A percentile compares a stretch with the other conserved stretches of the same genome.
These are phyloP conservation scores for Bipolaris cookei DNA, from an alignment of 2,329 filamentous ascomycete genomes.

Conservation along the genomic window DNA sequence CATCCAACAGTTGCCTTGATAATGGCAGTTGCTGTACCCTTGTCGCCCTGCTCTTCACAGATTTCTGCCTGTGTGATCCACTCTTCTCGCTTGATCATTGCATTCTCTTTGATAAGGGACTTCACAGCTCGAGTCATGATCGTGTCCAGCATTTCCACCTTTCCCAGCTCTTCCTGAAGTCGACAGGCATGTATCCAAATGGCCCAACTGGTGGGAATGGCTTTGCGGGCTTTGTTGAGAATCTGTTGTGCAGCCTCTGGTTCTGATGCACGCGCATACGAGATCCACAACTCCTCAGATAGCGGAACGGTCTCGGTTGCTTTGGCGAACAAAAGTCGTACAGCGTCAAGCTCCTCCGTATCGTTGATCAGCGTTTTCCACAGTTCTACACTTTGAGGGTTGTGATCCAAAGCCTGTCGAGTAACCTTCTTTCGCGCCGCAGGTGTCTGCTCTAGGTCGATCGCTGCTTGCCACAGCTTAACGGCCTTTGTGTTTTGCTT, in stretches of 20 bases:
- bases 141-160: constrained; percentile 74
- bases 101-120: constrained; percentile 84
- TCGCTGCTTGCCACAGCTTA: constrained; percentile 91
- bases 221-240: constrained; percentile 92
- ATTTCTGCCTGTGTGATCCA: constrained; percentile 96
- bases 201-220: constrained; percentile 89
- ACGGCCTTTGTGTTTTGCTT: constrained; percentile 90
- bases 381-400: constrained; percentile 92
- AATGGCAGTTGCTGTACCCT: constrained; percentile 86
- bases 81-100: constrained; percentile 96
- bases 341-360: constrained; percentile 88
- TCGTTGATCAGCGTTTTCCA: constrained; percentile 98
- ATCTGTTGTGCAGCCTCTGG: constrained; percentile 94
- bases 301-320: constrained; percentile 94
- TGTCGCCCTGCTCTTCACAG: constrained; percentile 89
- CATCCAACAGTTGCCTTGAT: constrained; percentile 92
- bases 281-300: constrained; percentile 94
- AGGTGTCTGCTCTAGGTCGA: constrained; percentile 83
- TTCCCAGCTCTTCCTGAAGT: constrained; percentile 87
- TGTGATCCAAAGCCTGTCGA: constrained; percentile 86
- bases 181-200: constrained; percentile 96
- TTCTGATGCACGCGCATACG: constrained; percentile 84
- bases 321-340: constrained; percentile 86
- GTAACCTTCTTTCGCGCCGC: constrained; percentile 92
- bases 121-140: constrained; percentile 96